These are phyloP conservation scores for Pleurotus pulmonarius DNA, from an alignment of 768 basidiomycete genomes.

Conservation along the genomic window DNA sequence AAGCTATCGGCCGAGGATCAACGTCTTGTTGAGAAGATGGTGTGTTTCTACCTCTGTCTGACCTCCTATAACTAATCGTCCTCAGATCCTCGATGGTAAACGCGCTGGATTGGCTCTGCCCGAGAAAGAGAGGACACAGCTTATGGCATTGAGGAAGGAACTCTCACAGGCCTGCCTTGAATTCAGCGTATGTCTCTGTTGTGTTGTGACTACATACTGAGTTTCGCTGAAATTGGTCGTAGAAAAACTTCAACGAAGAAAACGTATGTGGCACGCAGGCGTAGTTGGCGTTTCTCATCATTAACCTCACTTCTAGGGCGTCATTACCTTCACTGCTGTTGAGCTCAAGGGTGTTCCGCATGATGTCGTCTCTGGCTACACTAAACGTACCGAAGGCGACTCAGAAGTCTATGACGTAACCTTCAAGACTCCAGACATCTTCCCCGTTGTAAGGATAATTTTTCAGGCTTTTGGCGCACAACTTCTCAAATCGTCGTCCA, in stretches of 20 bases:
- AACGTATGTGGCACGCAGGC: slow-evolving; percentile 38
- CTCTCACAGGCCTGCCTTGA: slow-evolving; percentile 73
- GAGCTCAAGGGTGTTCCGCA: slow-evolving; percentile 79
- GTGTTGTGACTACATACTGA: neutral
- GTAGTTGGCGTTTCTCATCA: neutral
- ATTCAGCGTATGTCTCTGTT: slow-evolving; percentile 55
- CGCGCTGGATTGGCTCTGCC: slow-evolving; percentile 76
- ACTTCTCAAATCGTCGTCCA: neutral
- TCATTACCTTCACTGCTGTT: slow-evolving; percentile 60
- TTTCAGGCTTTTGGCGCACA: too few relatives aligned
- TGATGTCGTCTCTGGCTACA: slow-evolving; percentile 77
- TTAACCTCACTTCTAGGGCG: slow-evolving; percentile 36
- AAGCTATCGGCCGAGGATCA: slow-evolving; percentile 62
- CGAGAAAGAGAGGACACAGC: slow-evolving; percentile 51
- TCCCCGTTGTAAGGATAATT: slow-evolving; percentile 8
- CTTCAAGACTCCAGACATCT: slow-evolving; percentile 14
- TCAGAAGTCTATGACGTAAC: slow-evolving; percentile 45
- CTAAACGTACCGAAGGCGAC: slow-evolving; percentile 55
- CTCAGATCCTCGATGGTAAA: slow-evolving; percentile 67
- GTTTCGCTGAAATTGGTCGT: slow-evolving; percentile 3
- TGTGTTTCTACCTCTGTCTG: slow-evolving; percentile 16
- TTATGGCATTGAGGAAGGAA: slow-evolving; percentile 69
- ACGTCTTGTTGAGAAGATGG: slow-evolving; percentile 79
- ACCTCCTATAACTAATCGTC: neutral
- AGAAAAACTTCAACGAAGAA: slow-evolving; percentile 92